Evolutionary conservation across 345 rosid species (phyloP).

Genomic region (Mangifera indica): DNA sequence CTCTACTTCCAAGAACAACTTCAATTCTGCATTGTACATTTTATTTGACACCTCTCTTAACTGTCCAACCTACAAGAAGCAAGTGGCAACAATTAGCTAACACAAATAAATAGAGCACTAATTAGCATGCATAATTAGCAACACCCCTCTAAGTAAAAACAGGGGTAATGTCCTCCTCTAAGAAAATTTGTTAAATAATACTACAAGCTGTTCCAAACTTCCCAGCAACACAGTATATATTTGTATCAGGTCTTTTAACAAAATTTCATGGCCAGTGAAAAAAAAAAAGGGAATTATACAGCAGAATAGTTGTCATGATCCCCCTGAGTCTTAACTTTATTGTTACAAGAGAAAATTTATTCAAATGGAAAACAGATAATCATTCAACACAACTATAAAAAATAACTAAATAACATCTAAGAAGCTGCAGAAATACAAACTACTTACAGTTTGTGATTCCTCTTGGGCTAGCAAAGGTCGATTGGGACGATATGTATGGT

Average conservation of each 20-base stretch:
- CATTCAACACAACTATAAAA: neutral
- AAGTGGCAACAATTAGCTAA: constrained; percentile 9
- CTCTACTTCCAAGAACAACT: constrained; percentile 87
- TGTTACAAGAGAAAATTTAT: neutral
- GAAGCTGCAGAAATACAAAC: constrained; percentile 3
- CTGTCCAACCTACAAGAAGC: constrained; percentile 73
- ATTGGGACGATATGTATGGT: constrained; percentile 95
- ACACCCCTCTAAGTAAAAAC: neutral
- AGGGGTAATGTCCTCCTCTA: neutral
- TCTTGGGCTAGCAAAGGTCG: constrained; percentile 80
- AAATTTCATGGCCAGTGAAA: neutral
- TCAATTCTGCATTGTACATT: constrained; percentile 73
- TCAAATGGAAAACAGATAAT: neutral
- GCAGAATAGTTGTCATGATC: neutral
- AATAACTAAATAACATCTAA: neutral
- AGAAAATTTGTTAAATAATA: neutral
- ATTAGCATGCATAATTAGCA: neutral
- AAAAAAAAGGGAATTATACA: neutral
- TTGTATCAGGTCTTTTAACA: neutral
- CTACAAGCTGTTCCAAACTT: neutral
- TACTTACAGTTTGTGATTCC: constrained; percentile 74
- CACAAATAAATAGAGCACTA: neutral
- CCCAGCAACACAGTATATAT: neutral
- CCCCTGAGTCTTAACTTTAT: neutral
- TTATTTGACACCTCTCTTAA: constrained; percentile 82